These are phyloP conservation scores for Cercospora sp. DNA, from an alignment of 2,329 filamentous ascomycete genomes.

Conservation along the genomic window DNA sequence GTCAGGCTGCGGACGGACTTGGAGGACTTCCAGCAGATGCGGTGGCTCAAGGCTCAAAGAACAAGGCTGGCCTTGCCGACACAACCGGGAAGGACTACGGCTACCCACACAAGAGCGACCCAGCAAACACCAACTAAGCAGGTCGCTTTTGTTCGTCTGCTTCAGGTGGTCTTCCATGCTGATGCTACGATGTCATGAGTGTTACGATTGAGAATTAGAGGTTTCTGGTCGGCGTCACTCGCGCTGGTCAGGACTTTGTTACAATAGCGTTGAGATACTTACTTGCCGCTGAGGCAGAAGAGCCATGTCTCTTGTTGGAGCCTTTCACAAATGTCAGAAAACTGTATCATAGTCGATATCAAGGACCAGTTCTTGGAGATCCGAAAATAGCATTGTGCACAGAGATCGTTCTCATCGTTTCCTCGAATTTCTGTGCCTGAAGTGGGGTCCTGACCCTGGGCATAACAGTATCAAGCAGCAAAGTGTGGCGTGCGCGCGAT, in stretches of 20 bases:
- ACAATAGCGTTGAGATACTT: not conserved
- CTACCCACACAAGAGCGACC: slow-evolving; percentile 46
- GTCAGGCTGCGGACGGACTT: slow-evolving; percentile 61
- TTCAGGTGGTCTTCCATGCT: not conserved
- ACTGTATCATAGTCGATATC: not conserved
- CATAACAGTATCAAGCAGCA: too few species aligned
- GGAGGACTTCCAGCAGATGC: slow-evolving; percentile 61
- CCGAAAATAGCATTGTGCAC: too few species aligned
- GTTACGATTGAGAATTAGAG: not conserved
- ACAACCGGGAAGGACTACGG: slow-evolving; percentile 47
- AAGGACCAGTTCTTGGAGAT: too few species aligned
- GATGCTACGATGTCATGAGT: slow-evolving; percentile 1
- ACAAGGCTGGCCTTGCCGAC: slow-evolving; percentile 43
- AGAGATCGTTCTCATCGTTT: too few species aligned
- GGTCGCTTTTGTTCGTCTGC: not conserved
- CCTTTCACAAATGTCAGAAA: not conserved
- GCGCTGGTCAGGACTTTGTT: not conserved
- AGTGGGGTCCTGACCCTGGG: not conserved
- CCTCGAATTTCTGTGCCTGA: not conserved
- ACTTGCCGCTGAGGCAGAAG: not conserved
- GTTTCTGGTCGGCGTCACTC: not conserved
- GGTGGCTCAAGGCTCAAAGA: slow-evolving; percentile 49
- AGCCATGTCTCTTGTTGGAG: not conserved
- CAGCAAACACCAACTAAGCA: slow-evolving; percentile 27
- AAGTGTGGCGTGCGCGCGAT: not conserved